Evolutionary conservation across 805 yeast genomes (phyloP), one percentile per base, ranked within the genome.

Genomic region (Cyberlindnera xylosilytica): DNA sequence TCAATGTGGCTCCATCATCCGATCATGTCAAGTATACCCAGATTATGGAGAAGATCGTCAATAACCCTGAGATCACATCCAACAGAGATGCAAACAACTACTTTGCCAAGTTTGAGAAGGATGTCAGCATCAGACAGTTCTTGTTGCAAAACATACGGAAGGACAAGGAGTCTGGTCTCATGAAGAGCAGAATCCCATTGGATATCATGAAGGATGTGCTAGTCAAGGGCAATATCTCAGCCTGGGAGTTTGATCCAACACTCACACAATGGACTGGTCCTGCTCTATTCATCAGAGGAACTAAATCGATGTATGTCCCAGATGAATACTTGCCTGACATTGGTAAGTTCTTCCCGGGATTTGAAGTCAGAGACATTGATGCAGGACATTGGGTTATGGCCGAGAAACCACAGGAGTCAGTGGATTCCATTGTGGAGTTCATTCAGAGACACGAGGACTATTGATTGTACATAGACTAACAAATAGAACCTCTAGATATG

Each of bases 381-480:
- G 78, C 90, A 0, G 97, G 97, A 2, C 99, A 91, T 62, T 91
- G 97, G 96, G 76, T 90, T 13, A 87, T 87, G 50, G 78, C 87
- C 31, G 97, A 91, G 57, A 83, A 83, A 51, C 96, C 98, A 1
- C 53, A 68, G 7, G 95, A 83, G 56, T 88, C 91, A 49, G 68
- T 87, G 19, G 76, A 71, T 3, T 64, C 66, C 6, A 78, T 86
- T 13, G 71, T 69, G 22, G 83, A 82, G 22, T 90, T 80, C 64
- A 70, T 87, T 6, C 79, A 77, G 32, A 60, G 68, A 42, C 57
- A 64, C 33, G 70, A 64, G 36, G 72, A 68, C 20, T 34, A 36
- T 20, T 32, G n/a, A n/a, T n/a, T n/a, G n/a, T n/a, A n/a, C n/a
- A n/a, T n/a, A n/a, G n/a, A n/a, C n/a, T n/a, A n/a, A n/a, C n/a